Conservation (phyloP, 441 rosid genomes). For the California macrophylla region DNA sequence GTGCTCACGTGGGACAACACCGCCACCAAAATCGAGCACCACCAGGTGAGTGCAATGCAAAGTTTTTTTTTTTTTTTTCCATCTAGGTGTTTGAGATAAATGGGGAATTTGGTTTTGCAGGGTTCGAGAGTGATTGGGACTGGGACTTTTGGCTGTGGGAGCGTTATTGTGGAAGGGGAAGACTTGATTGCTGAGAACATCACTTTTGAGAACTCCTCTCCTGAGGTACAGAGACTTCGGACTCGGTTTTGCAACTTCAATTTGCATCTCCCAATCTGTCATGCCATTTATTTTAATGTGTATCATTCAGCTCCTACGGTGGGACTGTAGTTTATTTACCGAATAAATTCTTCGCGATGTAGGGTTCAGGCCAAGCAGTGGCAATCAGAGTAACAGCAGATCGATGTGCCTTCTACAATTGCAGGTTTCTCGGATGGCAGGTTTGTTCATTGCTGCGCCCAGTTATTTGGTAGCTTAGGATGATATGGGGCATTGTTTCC, state of each 20-base stretch:
- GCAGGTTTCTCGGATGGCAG: constrained; percentile 98
- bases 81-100: constrained; percentile 8
- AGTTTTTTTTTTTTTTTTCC: not conserved
- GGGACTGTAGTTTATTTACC: not conserved
- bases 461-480: too few relatives aligned
- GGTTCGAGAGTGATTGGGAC: constrained; percentile 68
- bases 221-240: constrained; percentile 40
- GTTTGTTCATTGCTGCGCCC: constrained; percentile 21
- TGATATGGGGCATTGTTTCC: too few relatives aligned
- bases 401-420: constrained; percentile 84
- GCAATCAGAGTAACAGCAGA: constrained; percentile 91
- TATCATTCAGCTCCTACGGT: not conserved
- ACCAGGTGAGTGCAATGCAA: constrained; percentile 38
- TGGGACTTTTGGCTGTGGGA: constrained; percentile 91
- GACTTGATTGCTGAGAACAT: constrained; percentile 91
- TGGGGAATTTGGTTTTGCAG: constrained; percentile 23
- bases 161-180: constrained; percentile 85
- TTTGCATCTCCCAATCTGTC: not conserved
- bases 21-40: constrained; percentile 69
- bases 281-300: not conserved
- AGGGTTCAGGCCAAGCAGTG: constrained; percentile 99
- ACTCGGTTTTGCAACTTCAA: too few relatives aligned
- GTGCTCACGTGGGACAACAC: constrained; percentile 78
- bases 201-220: constrained; percentile 89
- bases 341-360: not conserved